A percentile compares a stretch with the other conserved stretches of the same genome.
Evolutionary conservation across 73 alveolate genomes (phyloP).

Genomic region (Stentor roeselii): DNA sequence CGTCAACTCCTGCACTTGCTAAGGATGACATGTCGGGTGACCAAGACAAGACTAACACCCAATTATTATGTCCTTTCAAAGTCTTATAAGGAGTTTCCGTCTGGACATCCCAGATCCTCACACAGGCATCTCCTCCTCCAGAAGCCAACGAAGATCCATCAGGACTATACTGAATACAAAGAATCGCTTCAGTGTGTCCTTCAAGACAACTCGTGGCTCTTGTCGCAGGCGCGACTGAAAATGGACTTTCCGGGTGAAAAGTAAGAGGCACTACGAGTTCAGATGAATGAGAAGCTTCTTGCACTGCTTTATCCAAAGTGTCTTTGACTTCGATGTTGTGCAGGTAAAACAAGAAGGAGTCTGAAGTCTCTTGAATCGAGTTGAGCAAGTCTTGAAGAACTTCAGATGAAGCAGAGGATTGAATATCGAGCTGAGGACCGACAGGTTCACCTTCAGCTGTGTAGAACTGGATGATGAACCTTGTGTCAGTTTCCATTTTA

Average conservation of each 20-base stretch:
- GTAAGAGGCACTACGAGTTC: conserved; percentile 76
- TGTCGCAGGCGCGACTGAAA: conserved; percentile 97
- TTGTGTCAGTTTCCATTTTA: background rate
- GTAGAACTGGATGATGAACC: conserved; percentile 24
- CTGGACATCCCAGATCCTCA: conserved; percentile 96
- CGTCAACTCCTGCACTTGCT: conserved; percentile 91
- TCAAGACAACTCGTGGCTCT: conserved; percentile 96
- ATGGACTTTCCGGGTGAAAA: conserved; percentile 97
- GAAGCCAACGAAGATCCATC: conserved; percentile 90
- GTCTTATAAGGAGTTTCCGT: conserved; percentile 95
- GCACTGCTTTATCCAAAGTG: background rate
- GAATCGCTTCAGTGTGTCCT: conserved; percentile 97
- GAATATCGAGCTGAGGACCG: conserved; percentile 23
- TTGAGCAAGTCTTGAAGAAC: conserved; percentile 8
- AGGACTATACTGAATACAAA: conserved; percentile 67
- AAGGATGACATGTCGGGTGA: conserved; percentile 82
- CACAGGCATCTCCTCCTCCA: conserved; percentile 99
- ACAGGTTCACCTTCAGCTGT: conserved; percentile 20
- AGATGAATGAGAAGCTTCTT: conserved; percentile 15
- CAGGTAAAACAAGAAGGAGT: background rate
- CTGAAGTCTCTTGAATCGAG: conserved; percentile 13
- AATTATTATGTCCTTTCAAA: conserved; percentile 80
- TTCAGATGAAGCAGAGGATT: background rate
- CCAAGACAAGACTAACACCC: conserved; percentile 83
- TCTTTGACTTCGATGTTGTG: conserved; percentile 1